phyloP scores from a whole-genome alignment of 495 filamentous ascomycete genomes.

The Cryomyces minteri region DNA sequence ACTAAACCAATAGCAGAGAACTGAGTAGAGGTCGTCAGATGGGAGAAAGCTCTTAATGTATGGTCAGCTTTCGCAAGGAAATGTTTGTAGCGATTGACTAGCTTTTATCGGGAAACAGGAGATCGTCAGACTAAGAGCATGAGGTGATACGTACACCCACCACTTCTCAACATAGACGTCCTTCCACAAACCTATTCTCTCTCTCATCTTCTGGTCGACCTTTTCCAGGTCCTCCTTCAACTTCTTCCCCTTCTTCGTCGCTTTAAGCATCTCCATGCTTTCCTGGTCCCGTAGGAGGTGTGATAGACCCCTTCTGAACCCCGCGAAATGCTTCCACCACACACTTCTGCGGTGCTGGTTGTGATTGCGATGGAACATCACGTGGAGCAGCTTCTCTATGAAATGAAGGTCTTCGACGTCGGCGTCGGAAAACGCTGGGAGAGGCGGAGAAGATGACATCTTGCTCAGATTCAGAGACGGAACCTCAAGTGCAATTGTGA shows the following conservation, averaged over 20 bases:
- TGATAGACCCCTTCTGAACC: slow-evolving; percentile 3
- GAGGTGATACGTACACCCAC: neutral
- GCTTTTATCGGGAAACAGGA: neutral
- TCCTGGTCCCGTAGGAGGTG: neutral
- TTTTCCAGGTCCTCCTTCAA: too few relatives aligned
- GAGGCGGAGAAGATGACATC: too few relatives aligned
- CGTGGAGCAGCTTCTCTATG: slow-evolving; percentile 5
- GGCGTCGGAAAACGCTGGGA: too few relatives aligned
- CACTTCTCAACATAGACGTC: slow-evolving; percentile 9
- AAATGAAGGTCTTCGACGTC: too few relatives aligned
- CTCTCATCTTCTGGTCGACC: neutral
- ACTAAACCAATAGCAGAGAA: slow-evolving; percentile 11
- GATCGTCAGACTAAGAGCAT: neutral
- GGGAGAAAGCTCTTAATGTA: neutral
- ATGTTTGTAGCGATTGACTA: neutral
- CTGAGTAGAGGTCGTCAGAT: neutral
- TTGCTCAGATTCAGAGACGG: too few relatives aligned
- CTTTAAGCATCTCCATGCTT: neutral
- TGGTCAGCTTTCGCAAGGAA: too few relatives aligned
- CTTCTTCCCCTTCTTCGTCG: too few relatives aligned
- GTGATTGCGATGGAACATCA: slow-evolving; percentile 13
- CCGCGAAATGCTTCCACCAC: slow-evolving; percentile 12
- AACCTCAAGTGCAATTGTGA: too few relatives aligned
- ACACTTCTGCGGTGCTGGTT: slow-evolving; percentile 14
- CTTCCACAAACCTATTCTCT: slow-evolving; percentile 4